Percentiles rank a stretch among this genome's conserved stretches.
These are phyloP conservation scores for Apiotrichum sp. DNA, from an alignment of 1,284 basidiomycete species.

Conservation along the genomic window DNA sequence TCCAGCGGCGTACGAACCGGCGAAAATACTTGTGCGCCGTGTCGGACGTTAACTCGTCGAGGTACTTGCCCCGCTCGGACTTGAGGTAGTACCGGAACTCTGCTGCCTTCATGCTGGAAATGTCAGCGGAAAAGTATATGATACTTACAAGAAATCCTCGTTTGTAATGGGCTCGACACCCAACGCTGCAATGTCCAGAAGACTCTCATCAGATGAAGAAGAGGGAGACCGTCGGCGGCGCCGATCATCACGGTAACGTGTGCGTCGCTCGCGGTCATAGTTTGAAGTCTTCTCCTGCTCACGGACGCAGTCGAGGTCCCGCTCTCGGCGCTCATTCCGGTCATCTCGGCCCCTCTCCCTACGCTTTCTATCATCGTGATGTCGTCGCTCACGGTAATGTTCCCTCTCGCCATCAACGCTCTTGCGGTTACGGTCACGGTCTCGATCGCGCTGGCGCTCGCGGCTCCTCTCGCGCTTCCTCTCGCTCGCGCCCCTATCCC, in stretches of 20 bases:
- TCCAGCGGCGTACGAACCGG: constrained; percentile 46
- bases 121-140: neutral
- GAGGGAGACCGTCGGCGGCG: constrained; percentile 7
- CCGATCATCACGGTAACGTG: neutral
- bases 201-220: constrained; percentile 22
- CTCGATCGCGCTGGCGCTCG: constrained; percentile 3
- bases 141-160: constrained; percentile 45
- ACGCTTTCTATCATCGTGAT: neutral
- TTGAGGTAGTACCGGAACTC: constrained; percentile 41
- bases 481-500: neutral
- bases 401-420: neutral
- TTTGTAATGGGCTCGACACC: constrained; percentile 37
- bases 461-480: neutral
- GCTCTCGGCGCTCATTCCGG: neutral
- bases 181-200: constrained; percentile 32
- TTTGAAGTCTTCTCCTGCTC: neutral
- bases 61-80: constrained; percentile 35
- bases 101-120: constrained; percentile 24
- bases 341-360: no score
- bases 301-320: neutral
- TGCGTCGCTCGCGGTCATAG: neutral
- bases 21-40: constrained; percentile 44
- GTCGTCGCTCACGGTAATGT: neutral
- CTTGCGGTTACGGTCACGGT: constrained; percentile 1
- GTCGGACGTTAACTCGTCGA: constrained; percentile 40